These are phyloP conservation scores for Eustoma russellianum DNA, from an alignment of 257 asterid genomes.

Conservation along the genomic window DNA sequence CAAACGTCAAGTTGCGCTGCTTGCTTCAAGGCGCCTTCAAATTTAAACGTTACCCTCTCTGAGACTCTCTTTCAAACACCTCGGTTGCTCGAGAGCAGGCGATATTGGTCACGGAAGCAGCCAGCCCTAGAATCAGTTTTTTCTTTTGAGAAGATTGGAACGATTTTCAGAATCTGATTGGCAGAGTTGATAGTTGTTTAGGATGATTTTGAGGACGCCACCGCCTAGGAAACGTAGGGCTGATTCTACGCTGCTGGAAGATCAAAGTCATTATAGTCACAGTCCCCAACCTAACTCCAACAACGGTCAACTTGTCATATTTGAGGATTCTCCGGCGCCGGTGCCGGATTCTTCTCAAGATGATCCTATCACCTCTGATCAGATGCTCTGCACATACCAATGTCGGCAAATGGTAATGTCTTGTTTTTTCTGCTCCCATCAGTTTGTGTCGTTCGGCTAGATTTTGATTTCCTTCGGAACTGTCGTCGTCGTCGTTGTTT, in stretches of 20 bases:
- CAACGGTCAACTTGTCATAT: conserved; percentile 45
- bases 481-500: too few relatives aligned
- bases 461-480: too few relatives aligned
- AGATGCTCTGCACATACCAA: conserved; percentile 93
- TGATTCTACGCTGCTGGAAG: conserved; percentile 34
- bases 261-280: conserved; percentile 10
- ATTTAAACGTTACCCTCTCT: conserved; percentile 3
- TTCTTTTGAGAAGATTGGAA: too few relatives aligned
- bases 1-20: too few relatives aligned
- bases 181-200: not conserved
- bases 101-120: not conserved
- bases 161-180: not conserved
- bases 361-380: conserved; percentile 51
- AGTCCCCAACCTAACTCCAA: conserved; percentile 50
- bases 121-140: not conserved
- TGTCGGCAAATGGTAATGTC: conserved; percentile 87
- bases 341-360: conserved; percentile 45
- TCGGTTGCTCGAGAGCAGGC: not conserved
- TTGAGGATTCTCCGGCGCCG: conserved; percentile 51
- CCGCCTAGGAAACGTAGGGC: conserved; percentile 72
- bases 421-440: not conserved
- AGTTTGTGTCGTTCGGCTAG: not conserved
- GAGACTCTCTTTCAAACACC: not conserved
- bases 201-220: conserved; percentile 82
- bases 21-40: conserved; percentile 7